Base-by-base conservation (phyloP, 805 yeast species). In the Wickerhamiella azyma region DNA sequence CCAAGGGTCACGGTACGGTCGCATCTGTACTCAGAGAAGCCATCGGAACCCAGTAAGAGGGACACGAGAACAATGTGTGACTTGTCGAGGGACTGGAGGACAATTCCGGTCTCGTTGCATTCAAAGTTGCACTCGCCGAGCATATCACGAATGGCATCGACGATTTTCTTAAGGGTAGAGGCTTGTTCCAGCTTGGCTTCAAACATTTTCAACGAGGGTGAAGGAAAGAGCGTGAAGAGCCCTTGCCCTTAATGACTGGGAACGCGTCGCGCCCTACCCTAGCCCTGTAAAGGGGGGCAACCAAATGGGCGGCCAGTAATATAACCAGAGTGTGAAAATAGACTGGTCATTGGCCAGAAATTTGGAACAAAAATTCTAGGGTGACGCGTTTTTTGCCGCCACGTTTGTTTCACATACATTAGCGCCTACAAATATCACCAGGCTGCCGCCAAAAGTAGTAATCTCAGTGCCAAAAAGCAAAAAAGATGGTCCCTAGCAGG, bases 131-230 rank as follows among this genome's bases (percentile, higher is more conserved):
- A 92, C 57, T 88, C 74, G 59, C 84, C 85, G 52, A 92, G 96
- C 60, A 94, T 81, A 61, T 92, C 98, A 62, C 85, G 84, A 63
- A 89, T 82, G 48, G 97, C 79, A 56, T 92, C 98, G 58, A 88
- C 81, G 60, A 88, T 81, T 74, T 83, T 86, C 68, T 92, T 92
- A 62, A 92, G 76, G 54, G 86, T 75, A 48, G 88, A 74, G 46
- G 97, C 95, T 70, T 86, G 88, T 58, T 82, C 89, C 56, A 92
- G 84, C 71, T 86, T 88, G 55, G 95, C 97, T 77, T 92, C 98
- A 69, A 92, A 77, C 97, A 92, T 92, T 53, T 10, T 16, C 10
- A 9, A n/a, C 17, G 21, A 21, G 39, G 33, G 18, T 14, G 41
- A 18, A 14, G 43, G 10, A 19, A 5, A 13, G n/a, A 9, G 28